Percentiles rank a stretch among this genome's conserved stretches.
These are phyloP conservation scores for Streptanthus diversifolius DNA, from an alignment of 345 rosid species.

Conservation along the genomic window DNA sequence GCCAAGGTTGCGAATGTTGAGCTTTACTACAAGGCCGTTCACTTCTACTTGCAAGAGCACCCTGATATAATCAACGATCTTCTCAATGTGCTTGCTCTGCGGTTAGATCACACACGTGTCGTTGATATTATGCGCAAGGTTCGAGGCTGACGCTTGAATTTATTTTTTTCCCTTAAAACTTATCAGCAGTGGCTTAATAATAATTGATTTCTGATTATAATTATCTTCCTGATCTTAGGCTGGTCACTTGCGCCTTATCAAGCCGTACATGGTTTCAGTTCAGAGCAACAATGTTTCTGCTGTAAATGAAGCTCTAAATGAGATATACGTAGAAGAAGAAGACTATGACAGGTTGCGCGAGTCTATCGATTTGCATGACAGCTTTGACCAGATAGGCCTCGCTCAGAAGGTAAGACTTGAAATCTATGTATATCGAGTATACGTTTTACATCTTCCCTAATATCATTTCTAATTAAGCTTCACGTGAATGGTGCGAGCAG, in stretches of 20 bases:
- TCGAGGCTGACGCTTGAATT: constrained; percentile 7
- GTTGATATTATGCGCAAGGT: constrained; percentile 99
- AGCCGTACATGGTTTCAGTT: constrained; percentile 96
- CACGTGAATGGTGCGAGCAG: constrained; percentile 39
- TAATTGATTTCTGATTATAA: neutral
- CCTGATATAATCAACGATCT: constrained; percentile 96
- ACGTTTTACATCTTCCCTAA: neutral
- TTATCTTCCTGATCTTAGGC: constrained; percentile 50
- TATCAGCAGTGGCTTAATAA: constrained; percentile 2
- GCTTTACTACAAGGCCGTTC: constrained; percentile 95
- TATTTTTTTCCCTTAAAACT: neutral
- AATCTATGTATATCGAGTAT: neutral
- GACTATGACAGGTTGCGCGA: constrained; percentile 94
- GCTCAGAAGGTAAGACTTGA: constrained; percentile 70
- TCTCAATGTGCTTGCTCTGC: constrained; percentile 90
- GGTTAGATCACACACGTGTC: constrained; percentile 96
- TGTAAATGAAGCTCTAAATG: constrained; percentile 90
- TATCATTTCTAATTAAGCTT: constrained; percentile 2
- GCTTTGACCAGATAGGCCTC: constrained; percentile 89
- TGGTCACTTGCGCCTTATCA: constrained; percentile 89
- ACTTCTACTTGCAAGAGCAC: constrained; percentile 98
- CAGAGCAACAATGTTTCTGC: constrained; percentile 97
- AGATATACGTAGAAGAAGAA: constrained; percentile 93
- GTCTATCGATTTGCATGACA: constrained; percentile 89
- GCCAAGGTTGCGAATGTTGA: constrained; percentile 98